Evolutionary conservation across 1,284 basidiomycete genomes (phyloP).

Genomic region (Apiotrichum porosum): DNA sequence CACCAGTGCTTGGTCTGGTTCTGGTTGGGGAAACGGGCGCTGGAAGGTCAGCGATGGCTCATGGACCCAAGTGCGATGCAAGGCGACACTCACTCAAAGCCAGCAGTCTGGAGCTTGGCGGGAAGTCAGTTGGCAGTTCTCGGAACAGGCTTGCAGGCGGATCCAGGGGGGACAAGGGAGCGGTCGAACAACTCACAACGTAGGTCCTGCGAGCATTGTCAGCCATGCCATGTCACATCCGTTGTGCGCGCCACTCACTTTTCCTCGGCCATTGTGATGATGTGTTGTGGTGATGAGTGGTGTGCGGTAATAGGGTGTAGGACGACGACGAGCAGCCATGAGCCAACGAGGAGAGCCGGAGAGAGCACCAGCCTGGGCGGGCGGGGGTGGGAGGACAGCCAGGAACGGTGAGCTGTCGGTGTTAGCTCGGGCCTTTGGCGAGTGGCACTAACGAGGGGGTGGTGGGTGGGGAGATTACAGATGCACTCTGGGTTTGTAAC

Average conservation of each 20-base stretch:
- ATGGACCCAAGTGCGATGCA: no score
- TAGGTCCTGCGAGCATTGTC: constrained; percentile 34
- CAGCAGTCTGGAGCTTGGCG: constrained; percentile 48
- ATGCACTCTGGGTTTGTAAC: no score
- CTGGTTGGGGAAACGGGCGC: constrained; percentile 89
- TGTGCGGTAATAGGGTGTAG: constrained; percentile 1
- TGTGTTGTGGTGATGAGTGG: not conserved
- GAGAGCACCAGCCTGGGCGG: not conserved
- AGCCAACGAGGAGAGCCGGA: not conserved
- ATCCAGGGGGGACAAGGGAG: no score
- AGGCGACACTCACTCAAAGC: constrained; percentile 47
- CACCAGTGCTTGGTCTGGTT: constrained; percentile 95
- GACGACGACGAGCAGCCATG: not conserved
- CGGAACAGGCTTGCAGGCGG: no score
- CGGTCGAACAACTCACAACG: constrained; percentile 34
- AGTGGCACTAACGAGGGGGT: constrained; percentile 1
- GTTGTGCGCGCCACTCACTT: constrained; percentile 29
- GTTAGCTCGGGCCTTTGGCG: not conserved
- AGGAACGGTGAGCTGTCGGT: not conserved
- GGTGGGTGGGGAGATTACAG: no score
- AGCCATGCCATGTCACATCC: constrained; percentile 1
- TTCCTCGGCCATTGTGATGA: constrained; percentile 38
- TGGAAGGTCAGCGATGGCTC: constrained; percentile 9
- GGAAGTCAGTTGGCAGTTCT: not conserved
- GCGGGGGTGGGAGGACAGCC: no score